These are phyloP conservation scores for Hanseniaspora singularis DNA, from an alignment of 805 yeast genomes.

Conservation along the genomic window DNA sequence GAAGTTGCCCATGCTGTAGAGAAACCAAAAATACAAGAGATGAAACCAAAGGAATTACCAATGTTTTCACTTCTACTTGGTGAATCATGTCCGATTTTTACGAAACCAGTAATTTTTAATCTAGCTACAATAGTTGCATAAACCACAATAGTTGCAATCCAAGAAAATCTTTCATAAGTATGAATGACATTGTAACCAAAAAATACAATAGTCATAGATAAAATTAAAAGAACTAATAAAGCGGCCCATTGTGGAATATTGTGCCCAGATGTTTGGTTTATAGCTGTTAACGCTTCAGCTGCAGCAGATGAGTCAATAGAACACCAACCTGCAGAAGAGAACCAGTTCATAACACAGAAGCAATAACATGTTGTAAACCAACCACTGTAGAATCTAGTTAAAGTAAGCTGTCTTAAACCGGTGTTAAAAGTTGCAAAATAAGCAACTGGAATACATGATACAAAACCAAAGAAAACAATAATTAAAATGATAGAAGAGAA, in stretches of 20 bases:
- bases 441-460: constrained; percentile 74
- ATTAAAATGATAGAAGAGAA: constrained; percentile 61
- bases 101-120: constrained; percentile 54
- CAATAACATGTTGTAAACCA: constrained; percentile 54
- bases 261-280: constrained; percentile 40
- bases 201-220: constrained; percentile 61
- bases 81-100: constrained; percentile 40
- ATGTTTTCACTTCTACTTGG: constrained; percentile 52
- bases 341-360: constrained; percentile 60
- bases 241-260: constrained; percentile 84
- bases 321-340: constrained; percentile 93
- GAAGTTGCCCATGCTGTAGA: constrained; percentile 92
- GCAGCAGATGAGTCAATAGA: constrained; percentile 83
- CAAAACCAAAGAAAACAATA: constrained; percentile 58
- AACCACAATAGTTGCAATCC: constrained; percentile 69
- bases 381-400: constrained; percentile 70
- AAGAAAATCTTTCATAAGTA: constrained; percentile 67
- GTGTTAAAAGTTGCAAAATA: constrained; percentile 75
- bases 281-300: constrained; percentile 69
- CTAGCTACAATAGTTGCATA: constrained; percentile 72
- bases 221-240: constrained; percentile 54
- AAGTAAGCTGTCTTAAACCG: constrained; percentile 79
- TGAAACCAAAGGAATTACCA: constrained; percentile 70
- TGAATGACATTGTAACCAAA: constrained; percentile 81
- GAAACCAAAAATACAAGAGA: constrained; percentile 73